Percentiles rank a stretch among this genome's conserved stretches.
Conservation (phyloP, 169 alveolate species). For the Eimeria falciformis region DNA sequence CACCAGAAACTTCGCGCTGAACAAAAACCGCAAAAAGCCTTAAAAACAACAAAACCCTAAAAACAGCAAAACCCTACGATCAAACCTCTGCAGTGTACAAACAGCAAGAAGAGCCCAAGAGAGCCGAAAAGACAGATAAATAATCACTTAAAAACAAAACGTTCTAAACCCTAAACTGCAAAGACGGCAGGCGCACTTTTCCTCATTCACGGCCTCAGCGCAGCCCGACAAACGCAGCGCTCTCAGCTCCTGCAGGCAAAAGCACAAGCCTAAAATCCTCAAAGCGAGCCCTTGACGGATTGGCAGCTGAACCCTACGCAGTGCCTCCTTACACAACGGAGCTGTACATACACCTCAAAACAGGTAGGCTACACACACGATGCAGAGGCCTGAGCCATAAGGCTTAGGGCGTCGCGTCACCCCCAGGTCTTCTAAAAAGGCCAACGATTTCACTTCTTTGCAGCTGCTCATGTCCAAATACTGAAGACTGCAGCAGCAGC, state of each 20-base stretch:
- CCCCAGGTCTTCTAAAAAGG: not conserved
- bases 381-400: not conserved
- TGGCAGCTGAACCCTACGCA: not conserved
- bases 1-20: constrained; percentile 26
- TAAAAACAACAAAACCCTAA: constrained; percentile 11
- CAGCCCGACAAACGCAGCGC: constrained; percentile 22
- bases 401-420: not conserved
- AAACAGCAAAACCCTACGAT: not conserved
- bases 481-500: constrained; percentile 26
- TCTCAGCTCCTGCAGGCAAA: constrained; percentile 15
- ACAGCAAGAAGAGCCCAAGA: too few relatives aligned
- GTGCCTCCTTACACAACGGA: not conserved
- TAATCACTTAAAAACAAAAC: not conserved
- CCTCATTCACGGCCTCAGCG: not conserved
- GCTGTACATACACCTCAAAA: too few relatives aligned
- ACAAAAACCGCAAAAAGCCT: not conserved
- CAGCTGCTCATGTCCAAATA: constrained; percentile 13
- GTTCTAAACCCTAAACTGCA: constrained; percentile 14
- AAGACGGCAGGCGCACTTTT: not conserved
- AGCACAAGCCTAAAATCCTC: constrained; percentile 18
- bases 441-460: not conserved
- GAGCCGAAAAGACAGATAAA: too few relatives aligned
- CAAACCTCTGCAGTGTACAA: too few relatives aligned
- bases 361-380: not conserved
- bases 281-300: not conserved